Evolutionary conservation across 371 early-diverging fungal genomes (phyloP), one percentile per base, ranked within the genome.

Genomic region (Haplosporangium sp.): DNA sequence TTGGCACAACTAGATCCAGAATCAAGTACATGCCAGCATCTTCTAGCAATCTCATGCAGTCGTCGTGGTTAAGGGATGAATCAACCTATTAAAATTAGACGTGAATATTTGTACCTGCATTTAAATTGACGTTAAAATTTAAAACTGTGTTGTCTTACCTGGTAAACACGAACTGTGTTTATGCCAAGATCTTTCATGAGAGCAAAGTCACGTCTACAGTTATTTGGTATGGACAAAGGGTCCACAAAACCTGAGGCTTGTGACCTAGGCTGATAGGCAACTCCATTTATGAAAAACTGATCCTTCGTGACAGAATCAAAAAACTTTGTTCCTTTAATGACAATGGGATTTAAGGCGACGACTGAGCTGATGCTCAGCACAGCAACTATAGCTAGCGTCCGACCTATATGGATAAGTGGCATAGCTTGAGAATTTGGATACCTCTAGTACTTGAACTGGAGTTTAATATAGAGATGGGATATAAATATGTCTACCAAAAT

Each of bases 151-250:
- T 3, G 45, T 10, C 20, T 27, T 61, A 85, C 86, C 81, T 94
- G 91, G 72, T 94, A 94, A 4, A 95, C 94, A 64, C 94, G 93
- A 71, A 95, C 86, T 3, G 90, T 86, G 78, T 95, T 95, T 55
- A 92, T 65, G 8, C 91, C 92, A 53, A 95, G 85, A 17, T 89
- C 88, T 64, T 90, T 88, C 88, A 94, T 90, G 19, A 88, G 63
- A 4, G 84, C 82, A 38, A 92, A 85, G 75, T 94, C 94, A 37
- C 93, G 88, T 70, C 84, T 86, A 83, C 94, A 94, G 35, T 87
- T 88, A 19, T 63, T 71, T 0, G 85, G 69, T 67, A 90, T 90
- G 3, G 92, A 87, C 57, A 95, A 84, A 8, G 94, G 93, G 76
- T 94, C 95, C 0, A 61, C 65, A 15, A 58, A 50, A 8, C 58